Evolutionary conservation across 2,329 filamentous ascomycete genomes (phyloP), one percentile per base, ranked within the genome.

Genomic region (Cladophialophora yegresii): DNA sequence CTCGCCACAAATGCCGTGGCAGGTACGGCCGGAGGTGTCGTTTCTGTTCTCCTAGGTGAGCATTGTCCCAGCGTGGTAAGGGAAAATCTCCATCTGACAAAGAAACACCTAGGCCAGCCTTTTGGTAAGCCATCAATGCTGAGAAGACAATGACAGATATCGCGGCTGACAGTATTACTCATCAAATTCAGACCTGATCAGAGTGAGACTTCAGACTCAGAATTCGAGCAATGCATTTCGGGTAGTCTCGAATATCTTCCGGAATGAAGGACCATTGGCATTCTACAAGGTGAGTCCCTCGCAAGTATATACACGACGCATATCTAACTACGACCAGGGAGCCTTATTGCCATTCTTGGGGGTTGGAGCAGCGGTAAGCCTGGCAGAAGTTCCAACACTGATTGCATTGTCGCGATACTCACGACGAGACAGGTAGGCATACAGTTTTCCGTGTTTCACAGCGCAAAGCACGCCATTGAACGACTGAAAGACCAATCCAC

Each of bases 381-480:
- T 50, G 10, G 47, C 4, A 9, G 47, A 10, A 50, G 10, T 23
- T 26, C 20, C 20, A 3, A 16, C 20, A 23, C n/a, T n/a, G n/a
- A n/a, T n/a, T n/a, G n/a, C n/a, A n/a, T n/a, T 1, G 22, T n/a
- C 7, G 45, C n/a, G 6, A 10, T 16, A 26, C 47, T 50, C 8
- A 50, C 23, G 20, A 20, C 20, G 12, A 22, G 23, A 12, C 47
- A 50, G 43, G 65, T 67, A 9, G 54, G 62, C 58, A 65, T 65
- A 13, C 65, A 67, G 53, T 65, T 65, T 23, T 51, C 58, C 4
- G 54, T 57, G 26, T 67, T 67, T 54, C 65, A 67, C 36, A 43
- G 40, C 40, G 26, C 51, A 7, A 51, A 22, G 20, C 58, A 65
- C 12, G 32, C 43, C 9, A 26, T 65, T 9, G 55, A 60, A 13